phyloP scores from a whole-genome alignment of 257 asterid species.

The Fraxinus cuspidata region DNA sequence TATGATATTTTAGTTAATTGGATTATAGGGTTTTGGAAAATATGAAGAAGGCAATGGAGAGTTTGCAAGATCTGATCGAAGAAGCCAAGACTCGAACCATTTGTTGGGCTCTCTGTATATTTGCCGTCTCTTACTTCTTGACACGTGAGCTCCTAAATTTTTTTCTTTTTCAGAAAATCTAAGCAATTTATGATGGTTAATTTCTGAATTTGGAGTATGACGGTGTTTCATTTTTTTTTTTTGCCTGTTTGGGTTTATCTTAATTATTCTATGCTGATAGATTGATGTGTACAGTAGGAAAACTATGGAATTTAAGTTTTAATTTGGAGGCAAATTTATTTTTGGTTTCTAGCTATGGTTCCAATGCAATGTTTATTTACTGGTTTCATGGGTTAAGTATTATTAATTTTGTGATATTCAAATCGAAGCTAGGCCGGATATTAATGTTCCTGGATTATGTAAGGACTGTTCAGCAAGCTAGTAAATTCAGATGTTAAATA shows the following conservation, averaged over 20 bases:
- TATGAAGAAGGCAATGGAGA: constrained; percentile 79
- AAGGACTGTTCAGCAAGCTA: constrained; percentile 4
- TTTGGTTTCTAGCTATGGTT: constrained; percentile 12
- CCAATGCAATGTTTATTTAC: not conserved
- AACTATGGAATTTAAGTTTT: constrained; percentile 16
- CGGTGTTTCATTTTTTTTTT: not conserved
- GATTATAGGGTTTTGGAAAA: constrained; percentile 35
- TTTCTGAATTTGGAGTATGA: constrained; percentile 10
- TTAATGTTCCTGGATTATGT: not conserved
- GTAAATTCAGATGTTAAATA: constrained; percentile 4
- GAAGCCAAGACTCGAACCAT: constrained; percentile 95
- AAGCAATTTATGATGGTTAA: not conserved
- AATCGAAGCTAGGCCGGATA: not conserved
- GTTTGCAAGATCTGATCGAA: constrained; percentile 90
- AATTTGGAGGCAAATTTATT: not conserved
- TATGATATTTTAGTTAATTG: constrained; percentile 24
- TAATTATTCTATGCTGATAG: not conserved
- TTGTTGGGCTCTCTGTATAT: constrained; percentile 93
- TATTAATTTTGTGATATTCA: constrained; percentile 8
- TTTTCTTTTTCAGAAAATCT: not conserved
- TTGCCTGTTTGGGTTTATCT: constrained; percentile 10
- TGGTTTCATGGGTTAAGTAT: constrained; percentile 14
- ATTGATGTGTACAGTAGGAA: constrained; percentile 12
- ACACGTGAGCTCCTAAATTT: constrained; percentile 62
- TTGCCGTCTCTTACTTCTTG: constrained; percentile 76